Percentiles rank a stretch among this genome's conserved stretches.
phyloP scores from a whole-genome alignment of 306 rosid species.

The Cercis canadensis region DNA sequence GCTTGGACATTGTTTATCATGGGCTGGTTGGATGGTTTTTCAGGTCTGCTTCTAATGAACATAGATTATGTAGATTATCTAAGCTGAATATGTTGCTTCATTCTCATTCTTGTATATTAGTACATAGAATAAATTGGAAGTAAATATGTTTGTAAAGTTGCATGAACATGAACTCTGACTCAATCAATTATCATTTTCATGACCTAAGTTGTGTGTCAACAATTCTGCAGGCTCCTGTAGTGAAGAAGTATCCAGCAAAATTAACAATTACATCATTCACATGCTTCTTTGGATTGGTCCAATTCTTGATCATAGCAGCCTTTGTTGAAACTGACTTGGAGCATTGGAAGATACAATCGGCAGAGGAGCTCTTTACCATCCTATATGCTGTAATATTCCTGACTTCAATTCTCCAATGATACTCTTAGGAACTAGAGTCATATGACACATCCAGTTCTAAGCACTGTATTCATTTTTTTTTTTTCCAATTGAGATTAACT shows the following conservation, averaged over 20 bases:
- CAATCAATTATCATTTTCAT: conserved; percentile 6
- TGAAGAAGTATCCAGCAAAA: conserved; percentile 70
- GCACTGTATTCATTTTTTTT: too few species aligned
- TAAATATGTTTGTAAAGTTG: background rate
- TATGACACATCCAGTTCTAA: background rate
- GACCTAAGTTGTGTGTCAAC: background rate
- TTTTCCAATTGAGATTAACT: background rate
- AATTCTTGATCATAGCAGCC: conserved; percentile 72
- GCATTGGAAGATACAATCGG: conserved; percentile 64
- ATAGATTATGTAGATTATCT: background rate
- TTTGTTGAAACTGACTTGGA: conserved; percentile 60
- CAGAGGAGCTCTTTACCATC: conserved; percentile 62
- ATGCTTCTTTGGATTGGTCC: conserved; percentile 77
- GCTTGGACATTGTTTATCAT: conserved; percentile 71
- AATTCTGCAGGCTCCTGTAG: conserved; percentile 63
- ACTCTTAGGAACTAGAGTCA: background rate
- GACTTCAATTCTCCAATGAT: conserved; percentile 15
- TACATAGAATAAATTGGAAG: too few species aligned
- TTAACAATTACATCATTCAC: conserved; percentile 65
- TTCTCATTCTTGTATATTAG: background rate
- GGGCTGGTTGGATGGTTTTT: conserved; percentile 87
- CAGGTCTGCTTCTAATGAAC: conserved; percentile 51
- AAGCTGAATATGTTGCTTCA: conserved; percentile 13
- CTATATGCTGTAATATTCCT: conserved; percentile 64
- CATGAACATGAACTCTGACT: background rate